phyloP scores from a whole-genome alignment of 129 eudicot species.

The Chrysanthemum seticuspe region DNA sequence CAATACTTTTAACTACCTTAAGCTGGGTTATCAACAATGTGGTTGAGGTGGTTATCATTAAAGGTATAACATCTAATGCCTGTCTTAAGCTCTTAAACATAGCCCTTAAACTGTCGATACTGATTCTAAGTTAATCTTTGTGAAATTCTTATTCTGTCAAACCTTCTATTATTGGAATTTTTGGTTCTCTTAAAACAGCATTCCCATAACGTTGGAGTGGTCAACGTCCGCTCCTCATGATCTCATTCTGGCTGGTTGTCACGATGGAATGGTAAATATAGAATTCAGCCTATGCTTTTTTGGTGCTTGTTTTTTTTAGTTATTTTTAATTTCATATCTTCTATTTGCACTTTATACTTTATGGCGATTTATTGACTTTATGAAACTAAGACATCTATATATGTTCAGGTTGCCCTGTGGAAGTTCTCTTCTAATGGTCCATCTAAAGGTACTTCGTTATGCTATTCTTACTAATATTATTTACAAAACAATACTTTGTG shows the following conservation, averaged over 20 bases:
- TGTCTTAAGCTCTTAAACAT: too few species aligned
- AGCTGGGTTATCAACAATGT: too few species aligned
- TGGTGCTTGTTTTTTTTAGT: constrained; percentile 7
- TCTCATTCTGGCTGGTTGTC: constrained; percentile 93
- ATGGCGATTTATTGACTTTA: not conserved
- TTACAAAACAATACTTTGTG: not conserved
- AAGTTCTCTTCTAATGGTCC: constrained; percentile 59
- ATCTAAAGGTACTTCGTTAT: constrained; percentile 52
- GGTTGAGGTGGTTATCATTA: too few species aligned
- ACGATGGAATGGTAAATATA: constrained; percentile 89
- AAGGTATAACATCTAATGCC: too few species aligned
- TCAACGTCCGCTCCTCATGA: constrained; percentile 85
- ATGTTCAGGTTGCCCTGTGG: constrained; percentile 93
- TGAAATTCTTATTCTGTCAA: not conserved
- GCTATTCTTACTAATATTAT: not conserved
- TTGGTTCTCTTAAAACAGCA: constrained; percentile 44
- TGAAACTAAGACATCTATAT: constrained; percentile 21
- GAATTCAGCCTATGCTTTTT: constrained; percentile 1
- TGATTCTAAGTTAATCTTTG: constrained; percentile 1
- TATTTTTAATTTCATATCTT: not conserved
- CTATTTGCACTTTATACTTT: too few species aligned
- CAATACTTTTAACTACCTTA: too few species aligned
- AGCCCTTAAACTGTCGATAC: not conserved
- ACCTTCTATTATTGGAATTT: constrained; percentile 12
- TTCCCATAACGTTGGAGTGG: constrained; percentile 93